A percentile compares a stretch with the other conserved stretches of the same genome.
phyloP scores from a whole-genome alignment of 257 asterid species.

The Solanum piurae region DNA sequence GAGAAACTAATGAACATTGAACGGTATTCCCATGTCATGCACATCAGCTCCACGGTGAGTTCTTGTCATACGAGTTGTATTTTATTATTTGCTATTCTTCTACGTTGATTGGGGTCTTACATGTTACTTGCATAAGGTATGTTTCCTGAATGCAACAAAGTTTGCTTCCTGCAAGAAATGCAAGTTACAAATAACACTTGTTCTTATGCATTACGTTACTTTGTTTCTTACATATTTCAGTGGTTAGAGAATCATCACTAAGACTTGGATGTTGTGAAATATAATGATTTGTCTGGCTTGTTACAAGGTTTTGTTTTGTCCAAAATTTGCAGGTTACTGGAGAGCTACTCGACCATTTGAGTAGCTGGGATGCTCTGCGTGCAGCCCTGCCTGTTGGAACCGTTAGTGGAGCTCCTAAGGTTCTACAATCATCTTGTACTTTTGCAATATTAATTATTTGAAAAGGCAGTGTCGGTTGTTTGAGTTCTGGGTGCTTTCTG shows the following conservation, averaged over 20 bases:
- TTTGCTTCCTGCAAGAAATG: not conserved
- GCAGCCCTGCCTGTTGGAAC: constrained; percentile 99
- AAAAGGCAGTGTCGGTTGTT: not conserved
- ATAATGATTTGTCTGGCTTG: not conserved
- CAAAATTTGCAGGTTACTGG: constrained; percentile 64
- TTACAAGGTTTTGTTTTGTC: not conserved
- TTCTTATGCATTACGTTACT: not conserved
- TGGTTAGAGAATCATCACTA: not conserved
- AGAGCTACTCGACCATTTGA: constrained; percentile 57
- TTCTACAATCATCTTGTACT: constrained; percentile 17
- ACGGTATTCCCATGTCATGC: constrained; percentile 99
- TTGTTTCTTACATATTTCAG: not conserved
- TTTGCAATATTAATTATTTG: not conserved
- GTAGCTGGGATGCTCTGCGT: constrained; percentile 93
- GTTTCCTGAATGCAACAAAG: not conserved
- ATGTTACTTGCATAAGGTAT: not conserved
- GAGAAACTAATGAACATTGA: constrained; percentile 91
- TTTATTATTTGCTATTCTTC: not conserved
- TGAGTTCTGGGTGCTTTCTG: not conserved
- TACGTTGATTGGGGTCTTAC: not conserved
- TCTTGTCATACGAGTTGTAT: not conserved
- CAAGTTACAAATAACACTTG: not conserved
- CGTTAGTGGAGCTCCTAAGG: constrained; percentile 99
- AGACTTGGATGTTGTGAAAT: not conserved
- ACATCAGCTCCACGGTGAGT: constrained; percentile 94